Percentiles rank a stretch among this genome's conserved stretches.
Conservation (phyloP, 805 yeast genomes). For the Metschnikowia picachoensis region DNA sequence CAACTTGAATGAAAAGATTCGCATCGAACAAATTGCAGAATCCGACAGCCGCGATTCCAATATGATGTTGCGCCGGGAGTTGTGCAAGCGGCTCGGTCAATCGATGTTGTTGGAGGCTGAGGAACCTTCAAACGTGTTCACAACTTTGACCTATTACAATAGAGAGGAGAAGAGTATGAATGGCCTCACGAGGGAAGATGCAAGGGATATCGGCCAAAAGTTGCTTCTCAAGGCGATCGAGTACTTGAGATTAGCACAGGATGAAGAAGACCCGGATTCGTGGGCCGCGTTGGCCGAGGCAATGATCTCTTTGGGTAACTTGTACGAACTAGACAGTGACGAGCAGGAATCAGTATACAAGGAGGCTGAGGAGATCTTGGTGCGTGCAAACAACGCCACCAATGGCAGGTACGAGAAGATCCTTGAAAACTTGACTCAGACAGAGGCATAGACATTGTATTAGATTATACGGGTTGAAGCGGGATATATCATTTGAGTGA, state of each 20-base stretch:
- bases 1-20: slow-evolving; percentile 24
- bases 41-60: slow-evolving; percentile 15
- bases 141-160: slow-evolving; percentile 54
- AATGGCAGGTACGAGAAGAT: slow-evolving; percentile 70
- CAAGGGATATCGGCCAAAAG: slow-evolving; percentile 47
- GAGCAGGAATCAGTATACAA: slow-evolving; percentile 66
- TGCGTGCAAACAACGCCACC: slow-evolving; percentile 73
- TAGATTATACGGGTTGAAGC: neutral
- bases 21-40: slow-evolving; percentile 11
- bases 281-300: slow-evolving; percentile 90
- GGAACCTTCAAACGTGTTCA: slow-evolving; percentile 50
- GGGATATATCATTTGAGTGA: no score
- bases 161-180: slow-evolving; percentile 28
- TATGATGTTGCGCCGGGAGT: slow-evolving; percentile 29
- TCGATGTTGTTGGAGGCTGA: slow-evolving; percentile 64
- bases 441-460: neutral
- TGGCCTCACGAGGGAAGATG: slow-evolving; percentile 37
- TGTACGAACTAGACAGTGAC: slow-evolving; percentile 57
- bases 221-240: slow-evolving; percentile 52
- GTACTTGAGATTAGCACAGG: slow-evolving; percentile 56
- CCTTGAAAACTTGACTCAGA: slow-evolving; percentile 46
- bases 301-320: slow-evolving; percentile 70
- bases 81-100: slow-evolving; percentile 57
- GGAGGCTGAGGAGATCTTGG: slow-evolving; percentile 65
- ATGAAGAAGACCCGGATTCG: slow-evolving; percentile 70